These are phyloP conservation scores for Colletotrichum cuscutae DNA, from an alignment of 2,329 filamentous ascomycete genomes.

Conservation along the genomic window DNA sequence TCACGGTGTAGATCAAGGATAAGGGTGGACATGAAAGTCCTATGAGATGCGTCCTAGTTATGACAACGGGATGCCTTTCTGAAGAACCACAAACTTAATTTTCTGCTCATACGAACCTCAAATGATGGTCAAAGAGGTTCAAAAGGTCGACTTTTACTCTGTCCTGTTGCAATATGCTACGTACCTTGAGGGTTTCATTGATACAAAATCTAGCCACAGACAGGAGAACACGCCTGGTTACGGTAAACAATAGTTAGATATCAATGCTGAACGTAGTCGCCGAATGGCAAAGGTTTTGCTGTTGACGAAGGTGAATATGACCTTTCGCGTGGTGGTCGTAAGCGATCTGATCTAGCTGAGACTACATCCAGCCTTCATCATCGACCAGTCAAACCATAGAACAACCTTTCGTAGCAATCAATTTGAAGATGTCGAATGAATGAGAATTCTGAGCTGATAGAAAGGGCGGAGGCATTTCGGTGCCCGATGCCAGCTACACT, in stretches of 20 bases:
- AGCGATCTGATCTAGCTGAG: background rate
- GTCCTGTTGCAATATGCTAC: too few relatives aligned
- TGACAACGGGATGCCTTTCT: background rate
- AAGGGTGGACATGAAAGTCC: background rate
- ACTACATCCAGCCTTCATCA: background rate
- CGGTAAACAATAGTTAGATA: too few relatives aligned
- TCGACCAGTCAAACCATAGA: too few relatives aligned
- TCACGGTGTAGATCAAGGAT: background rate
- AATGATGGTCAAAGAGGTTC: background rate
- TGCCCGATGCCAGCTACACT: background rate
- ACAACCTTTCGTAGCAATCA: background rate
- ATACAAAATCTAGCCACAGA: too few relatives aligned
- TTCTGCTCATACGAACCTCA: background rate
- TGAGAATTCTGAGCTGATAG: background rate
- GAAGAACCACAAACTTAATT: background rate
- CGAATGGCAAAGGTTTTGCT: background rate
- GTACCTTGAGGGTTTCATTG: too few relatives aligned
- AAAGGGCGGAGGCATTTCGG: background rate
- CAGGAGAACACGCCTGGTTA: too few relatives aligned
- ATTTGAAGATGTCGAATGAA: background rate
- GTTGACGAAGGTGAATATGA: background rate
- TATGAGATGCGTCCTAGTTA: background rate
- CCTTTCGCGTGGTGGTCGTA: background rate
- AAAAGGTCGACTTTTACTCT: too few relatives aligned
- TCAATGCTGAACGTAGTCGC: too few relatives aligned